Evolutionary conservation across 2,329 filamentous ascomycete species (phyloP), one percentile per base, ranked within the genome.

Genomic region (Talaromyces marneffei): DNA sequence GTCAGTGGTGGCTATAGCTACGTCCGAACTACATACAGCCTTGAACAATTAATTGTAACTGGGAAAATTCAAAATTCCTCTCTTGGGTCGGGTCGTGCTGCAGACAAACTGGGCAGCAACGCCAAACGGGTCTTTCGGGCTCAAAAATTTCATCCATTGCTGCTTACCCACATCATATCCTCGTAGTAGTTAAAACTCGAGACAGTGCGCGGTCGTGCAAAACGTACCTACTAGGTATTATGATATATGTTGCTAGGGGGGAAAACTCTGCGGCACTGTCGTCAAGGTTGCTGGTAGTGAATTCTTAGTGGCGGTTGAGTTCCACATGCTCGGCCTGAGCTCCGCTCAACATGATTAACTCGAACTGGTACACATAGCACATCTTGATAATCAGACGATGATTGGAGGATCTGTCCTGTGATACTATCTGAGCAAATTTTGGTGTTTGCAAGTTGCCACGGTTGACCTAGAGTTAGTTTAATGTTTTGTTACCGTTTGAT

Each of bases 91-190:
- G 64, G 62, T 65, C 64, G 63, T 61, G 61, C 63, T 67, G 62
- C 63, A 63, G 61, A 46, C 60, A 65, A 63, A 67, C 73, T 74
- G 73, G 73, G 73, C 73, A 75, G 72, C 73, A 74, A 75, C 70
- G 69, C 18, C 52, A 40, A 20, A 29, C 9, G 12, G 2, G 48
- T 52, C 29, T 9, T 52, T 52, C n/a, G 48, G 48, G 48, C 48
- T 52, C 48, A 23, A 52, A 33, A 33, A 14, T 20, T 33, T 23
- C 27, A 52, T 52, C 48, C 48, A 33, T 52, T 33, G 4, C 29
- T 18, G 46, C 46, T 50, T 50, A 27, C 46, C 46, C 46, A 50
- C 27, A 20, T 33, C 48, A 27, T 20, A 35, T n/a, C n/a, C n/a
- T n/a, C n/a, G n/a, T n/a, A n/a, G n/a, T n/a, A n/a, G n/a, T n/a